Evolutionary conservation across 179 eudicot genomes (phyloP).

Genomic region (Corrigiola litoralis): DNA sequence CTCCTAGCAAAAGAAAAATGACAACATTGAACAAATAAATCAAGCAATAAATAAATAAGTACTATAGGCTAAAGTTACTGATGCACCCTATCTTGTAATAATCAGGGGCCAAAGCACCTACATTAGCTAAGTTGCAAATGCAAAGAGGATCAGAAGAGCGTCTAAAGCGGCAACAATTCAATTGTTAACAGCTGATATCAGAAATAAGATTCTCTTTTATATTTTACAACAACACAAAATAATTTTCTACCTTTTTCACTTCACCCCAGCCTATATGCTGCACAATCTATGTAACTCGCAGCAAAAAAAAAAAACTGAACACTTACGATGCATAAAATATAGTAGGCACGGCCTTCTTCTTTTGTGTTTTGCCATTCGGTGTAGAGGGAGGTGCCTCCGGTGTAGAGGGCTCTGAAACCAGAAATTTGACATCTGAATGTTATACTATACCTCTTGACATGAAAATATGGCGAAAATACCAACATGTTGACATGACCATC

Average conservation of each 20-base stretch:
- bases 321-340: conserved; percentile 91
- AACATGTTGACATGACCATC: not conserved
- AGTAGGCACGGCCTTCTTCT: conserved; percentile 54
- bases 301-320: not conserved
- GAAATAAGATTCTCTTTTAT: too few species aligned
- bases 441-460: too few species aligned
- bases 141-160: not conserved
- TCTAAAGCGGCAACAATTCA: not conserved
- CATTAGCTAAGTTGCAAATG: not conserved
- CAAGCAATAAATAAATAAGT: not conserved
- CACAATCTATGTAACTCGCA: too few species aligned
- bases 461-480: too few species aligned
- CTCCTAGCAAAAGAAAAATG: conserved; percentile 50
- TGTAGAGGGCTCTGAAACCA: conserved; percentile 36
- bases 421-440: not conserved
- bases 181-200: not conserved
- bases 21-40: conserved; percentile 2
- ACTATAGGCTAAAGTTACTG: not conserved
- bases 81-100: not conserved
- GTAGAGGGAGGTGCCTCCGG: conserved; percentile 38
- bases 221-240: too few species aligned
- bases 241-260: too few species aligned
- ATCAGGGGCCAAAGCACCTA: not conserved
- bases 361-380: conserved; percentile 34
- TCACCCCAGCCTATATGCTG: not conserved